Conservation (phyloP, 1,284 basidiomycete species). For the Volvariella surrecta region DNA sequence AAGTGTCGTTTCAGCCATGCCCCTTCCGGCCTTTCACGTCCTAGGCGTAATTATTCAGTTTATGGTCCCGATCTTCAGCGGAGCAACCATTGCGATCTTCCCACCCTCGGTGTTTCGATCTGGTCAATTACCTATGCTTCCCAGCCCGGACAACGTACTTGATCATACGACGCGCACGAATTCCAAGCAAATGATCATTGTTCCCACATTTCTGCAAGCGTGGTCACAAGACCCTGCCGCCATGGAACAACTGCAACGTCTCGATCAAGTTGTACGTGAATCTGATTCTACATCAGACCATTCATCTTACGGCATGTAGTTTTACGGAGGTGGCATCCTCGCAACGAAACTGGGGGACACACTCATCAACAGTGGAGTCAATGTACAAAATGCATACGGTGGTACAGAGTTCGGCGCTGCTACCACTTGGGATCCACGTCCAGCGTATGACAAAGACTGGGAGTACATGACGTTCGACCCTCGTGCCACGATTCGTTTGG, state of each 20-base stretch:
- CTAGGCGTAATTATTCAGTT: constrained; percentile 21
- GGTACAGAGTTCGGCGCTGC: constrained; percentile 22
- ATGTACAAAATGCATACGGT: constrained; percentile 20
- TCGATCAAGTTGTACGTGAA: constrained; percentile 22
- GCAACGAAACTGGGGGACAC: constrained; percentile 18
- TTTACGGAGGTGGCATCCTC: constrained; percentile 20
- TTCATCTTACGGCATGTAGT: constrained; percentile 10
- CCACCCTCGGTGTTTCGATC: constrained; percentile 19
- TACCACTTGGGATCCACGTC: constrained; percentile 10
- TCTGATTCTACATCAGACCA: not conserved
- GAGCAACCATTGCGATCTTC: constrained; percentile 19
- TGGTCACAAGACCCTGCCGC: constrained; percentile 22
- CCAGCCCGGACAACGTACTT: constrained; percentile 24
- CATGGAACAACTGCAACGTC: constrained; percentile 19
- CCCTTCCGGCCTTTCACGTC: constrained; percentile 24
- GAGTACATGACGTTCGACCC: constrained; percentile 18
- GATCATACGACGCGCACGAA: constrained; percentile 19
- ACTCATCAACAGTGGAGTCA: constrained; percentile 19
- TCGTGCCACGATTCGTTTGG: constrained; percentile 16
- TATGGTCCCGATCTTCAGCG: constrained; percentile 16
- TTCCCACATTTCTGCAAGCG: constrained; percentile 26
- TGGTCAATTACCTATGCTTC: constrained; percentile 15
- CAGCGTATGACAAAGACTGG: constrained; percentile 20
- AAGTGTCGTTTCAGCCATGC: constrained; percentile 14
- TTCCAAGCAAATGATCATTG: constrained; percentile 19